Evolutionary conservation across 352 stramenopile genomes (phyloP), one percentile per base, ranked within the genome.

Genomic region (Halophytophthora polymorphica): DNA sequence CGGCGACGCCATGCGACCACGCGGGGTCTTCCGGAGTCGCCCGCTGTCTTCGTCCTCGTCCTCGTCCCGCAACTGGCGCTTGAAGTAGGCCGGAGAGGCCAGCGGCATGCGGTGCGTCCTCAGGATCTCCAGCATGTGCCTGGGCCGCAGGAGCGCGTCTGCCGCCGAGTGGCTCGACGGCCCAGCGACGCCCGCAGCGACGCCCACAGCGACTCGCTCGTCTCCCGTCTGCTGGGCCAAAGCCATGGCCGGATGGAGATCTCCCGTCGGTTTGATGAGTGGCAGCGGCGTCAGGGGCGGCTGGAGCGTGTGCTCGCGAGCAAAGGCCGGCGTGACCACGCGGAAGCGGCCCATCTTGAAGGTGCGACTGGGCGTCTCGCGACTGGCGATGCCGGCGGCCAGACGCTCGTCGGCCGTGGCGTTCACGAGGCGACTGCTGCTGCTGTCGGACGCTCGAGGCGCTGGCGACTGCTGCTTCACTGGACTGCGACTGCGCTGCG

Each of bases 71-170:
- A 88, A 51, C n/a, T 74, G 70, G 1, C 60, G 44, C 15, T 73
- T 58, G 56, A 89, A 89, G 45, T 85, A 83, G 2, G 59, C 58
- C 17, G 69, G 49, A 7, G 72, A 86, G 8, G 75, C 60, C 2
- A 91, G 36, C 12, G 83, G 80, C 83, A 91, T 93, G 28, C 61
- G 63, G n/a, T 73, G 74, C 22, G 76, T 80, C 12, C 54, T 63
- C 15, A 93, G 62, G 21, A 93, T 84, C 35, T 86, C 61, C 25
- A 91, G 64, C 74, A 93, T 93, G 48, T 90, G 69, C 14, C 73
- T 63, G 0, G 77, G 66, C 14, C 60, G 58, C 21, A 93, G 61
- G 3, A 93, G 60, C 31, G 73, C 45, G 0, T 62, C 53, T 42
- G 59, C 55, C 2, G 53, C 44, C 15, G 58, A 38, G 40, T 66